These are phyloP conservation scores for Dimocarpus longan DNA, from an alignment of 345 rosid genomes.

Conservation along the genomic window DNA sequence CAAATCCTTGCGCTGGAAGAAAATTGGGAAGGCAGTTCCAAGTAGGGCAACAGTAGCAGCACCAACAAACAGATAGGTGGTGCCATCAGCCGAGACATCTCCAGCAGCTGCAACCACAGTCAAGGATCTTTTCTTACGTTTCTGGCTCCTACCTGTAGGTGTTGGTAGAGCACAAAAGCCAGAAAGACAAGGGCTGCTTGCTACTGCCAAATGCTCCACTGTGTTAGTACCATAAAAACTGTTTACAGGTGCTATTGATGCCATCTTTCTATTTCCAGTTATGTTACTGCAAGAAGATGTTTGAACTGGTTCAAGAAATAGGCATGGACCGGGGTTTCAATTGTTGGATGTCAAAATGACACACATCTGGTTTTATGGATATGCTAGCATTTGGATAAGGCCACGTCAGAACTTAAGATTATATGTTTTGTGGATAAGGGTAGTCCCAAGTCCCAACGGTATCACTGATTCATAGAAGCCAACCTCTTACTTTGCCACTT, in stretches of 20 bases:
- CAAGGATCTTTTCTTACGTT: constrained; percentile 45
- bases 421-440: constrained; percentile 39
- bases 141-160: constrained; percentile 19
- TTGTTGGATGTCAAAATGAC: constrained; percentile 11
- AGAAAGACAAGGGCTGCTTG: constrained; percentile 11
- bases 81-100: constrained; percentile 81
- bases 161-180: constrained; percentile 8
- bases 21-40: constrained; percentile 87
- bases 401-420: constrained; percentile 43
- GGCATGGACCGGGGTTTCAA: not conserved
- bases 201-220: constrained; percentile 22
- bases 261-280: constrained; percentile 28
- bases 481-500: not conserved
- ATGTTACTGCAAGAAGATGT: not conserved
- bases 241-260: constrained; percentile 38
- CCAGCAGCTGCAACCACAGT: constrained; percentile 80
- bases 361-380: constrained; percentile 23
- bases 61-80: constrained; percentile 61
- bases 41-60: constrained; percentile 71
- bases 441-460: constrained; percentile 27
- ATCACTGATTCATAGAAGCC: not conserved
- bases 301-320: not conserved
- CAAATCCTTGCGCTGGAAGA: constrained; percentile 89
- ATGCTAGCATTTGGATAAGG: constrained; percentile 45
- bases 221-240: constrained; percentile 21